Conservation (phyloP, 208 protist genomes). For the Leishmania mexicana region DNA sequence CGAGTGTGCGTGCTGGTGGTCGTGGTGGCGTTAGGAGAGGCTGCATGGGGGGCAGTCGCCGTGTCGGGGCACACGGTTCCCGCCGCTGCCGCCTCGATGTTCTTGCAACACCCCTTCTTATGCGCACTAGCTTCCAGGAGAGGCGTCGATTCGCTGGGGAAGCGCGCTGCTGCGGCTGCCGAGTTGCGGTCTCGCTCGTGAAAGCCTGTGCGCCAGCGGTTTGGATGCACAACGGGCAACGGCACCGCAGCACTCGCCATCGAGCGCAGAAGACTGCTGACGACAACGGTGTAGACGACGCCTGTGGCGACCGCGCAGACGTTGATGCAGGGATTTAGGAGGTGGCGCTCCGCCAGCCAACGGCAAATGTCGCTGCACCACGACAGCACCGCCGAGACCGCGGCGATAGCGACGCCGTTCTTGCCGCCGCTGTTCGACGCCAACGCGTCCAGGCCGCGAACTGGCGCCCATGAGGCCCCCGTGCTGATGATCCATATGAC, state of each 20-base stretch:
- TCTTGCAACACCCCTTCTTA: not conserved
- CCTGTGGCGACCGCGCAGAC: constrained; percentile 30
- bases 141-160: not conserved
- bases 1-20: not conserved
- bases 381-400: not conserved
- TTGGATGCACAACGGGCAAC: constrained; percentile 31
- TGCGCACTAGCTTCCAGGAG: not conserved
- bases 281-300: constrained; percentile 28
- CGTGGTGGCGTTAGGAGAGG: not conserved
- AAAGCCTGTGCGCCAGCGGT: constrained; percentile 28
- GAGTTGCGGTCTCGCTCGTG: constrained; percentile 10
- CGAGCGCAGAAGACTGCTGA: constrained; percentile 39
- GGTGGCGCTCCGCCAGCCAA: constrained; percentile 12
- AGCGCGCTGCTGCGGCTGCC: not conserved
- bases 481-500: constrained; percentile 29
- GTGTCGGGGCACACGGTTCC: not conserved
- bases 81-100: not conserved
- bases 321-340: constrained; percentile 10
- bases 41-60: not conserved
- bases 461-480: constrained; percentile 25
- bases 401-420: not conserved
- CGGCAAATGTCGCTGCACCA: not conserved
- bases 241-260: constrained; percentile 40
- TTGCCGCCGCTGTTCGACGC: constrained; percentile 1
- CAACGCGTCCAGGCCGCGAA: constrained; percentile 6